Evolutionary conservation across 352 stramenopile genomes (phyloP), one percentile per base, ranked within the genome.

Genomic region (Pilasporangium apinafurcum): DNA sequence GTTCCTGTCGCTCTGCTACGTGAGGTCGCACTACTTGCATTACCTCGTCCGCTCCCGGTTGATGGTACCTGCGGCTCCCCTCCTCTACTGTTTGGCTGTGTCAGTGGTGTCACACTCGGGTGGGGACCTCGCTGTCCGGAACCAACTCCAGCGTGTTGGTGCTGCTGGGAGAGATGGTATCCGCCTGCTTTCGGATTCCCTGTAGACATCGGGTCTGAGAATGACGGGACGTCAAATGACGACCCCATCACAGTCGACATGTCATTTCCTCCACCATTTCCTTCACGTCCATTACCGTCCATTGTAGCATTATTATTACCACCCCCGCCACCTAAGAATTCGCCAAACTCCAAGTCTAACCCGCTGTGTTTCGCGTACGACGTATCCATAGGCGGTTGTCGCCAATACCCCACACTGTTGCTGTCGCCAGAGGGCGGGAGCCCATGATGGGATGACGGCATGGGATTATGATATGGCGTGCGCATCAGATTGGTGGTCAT

Each of bases 281-380:
- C 12, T 5, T 22, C 35, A 18, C 44, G 46, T 24, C 54, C 28
- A 13, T 14, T 22, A 5, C 45, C 45, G 36, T 44, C 31, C 44
- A 45, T 35, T 22, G 42, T 44, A 12, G 44, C 33, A 21, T 33
- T 48, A 20, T 25, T 47, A 44, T 20, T 55, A 20, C 22, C 37
- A 9, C 29, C 25, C n/a, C n/a, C n/a, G 16, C n/a, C 28, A 8
- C 30, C 50, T 14, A 83, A 22, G 25, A 80, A 75, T 10, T 68
- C 69, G 26, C 50, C 38, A 10, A 77, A 55, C 39, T 68, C 66
- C 22, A 80, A 41, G 31, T 73, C 66, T 33, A 79, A 39, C 17
- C 37, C 64, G 13, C 29, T 44, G 20, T 49, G 48, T 22, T 50
- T 50, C 8, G 26, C 29, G 22, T 56, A 56, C 32, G 40, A 32